Evolutionary conservation across 2,329 filamentous ascomycete genomes (phyloP).

Genomic region (Hymenoscyphus infarciens): DNA sequence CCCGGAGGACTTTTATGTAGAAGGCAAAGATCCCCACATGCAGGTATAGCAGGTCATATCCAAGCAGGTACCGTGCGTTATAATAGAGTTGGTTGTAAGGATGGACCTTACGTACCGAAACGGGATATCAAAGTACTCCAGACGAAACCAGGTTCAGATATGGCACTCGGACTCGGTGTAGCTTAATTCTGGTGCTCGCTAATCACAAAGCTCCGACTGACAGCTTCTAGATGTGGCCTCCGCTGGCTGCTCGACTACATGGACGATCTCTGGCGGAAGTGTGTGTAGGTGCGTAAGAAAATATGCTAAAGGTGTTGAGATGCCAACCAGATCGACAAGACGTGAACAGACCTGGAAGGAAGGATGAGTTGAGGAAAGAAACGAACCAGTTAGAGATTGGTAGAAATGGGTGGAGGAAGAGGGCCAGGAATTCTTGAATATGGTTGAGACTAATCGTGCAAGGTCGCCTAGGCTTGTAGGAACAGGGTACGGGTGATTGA

Average conservation of each 20-base stretch:
- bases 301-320: constrained; percentile 19
- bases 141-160: constrained; percentile 25
- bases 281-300: constrained; percentile 15
- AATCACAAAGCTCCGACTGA: constrained; percentile 30
- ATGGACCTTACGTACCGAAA: constrained; percentile 14
- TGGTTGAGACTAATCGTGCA: constrained; percentile 18
- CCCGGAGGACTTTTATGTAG: constrained; percentile 29
- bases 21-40: constrained; percentile 29
- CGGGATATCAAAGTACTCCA: constrained; percentile 23
- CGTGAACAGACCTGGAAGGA: constrained; percentile 17
- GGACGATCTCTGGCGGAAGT: constrained; percentile 27
- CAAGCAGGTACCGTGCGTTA: constrained; percentile 31
- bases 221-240: constrained; percentile 26
- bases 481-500: constrained; percentile 20
- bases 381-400: constrained; percentile 23
- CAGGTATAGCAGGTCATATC: constrained; percentile 22
- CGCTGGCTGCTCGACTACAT: constrained; percentile 25
- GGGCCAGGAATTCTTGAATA: constrained; percentile 6
- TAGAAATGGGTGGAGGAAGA: constrained; percentile 12
- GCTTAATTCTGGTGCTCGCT: constrained; percentile 24
- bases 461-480: constrained; percentile 14
- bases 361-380: constrained; percentile 13
- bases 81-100: constrained; percentile 22
- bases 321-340: constrained; percentile 26
- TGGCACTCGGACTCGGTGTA: constrained; percentile 25